Percentiles rank a stretch among this genome's conserved stretches.
phyloP scores from a whole-genome alignment of 1,284 basidiomycete genomes.

The Sanghuangporus sanghuang region DNA sequence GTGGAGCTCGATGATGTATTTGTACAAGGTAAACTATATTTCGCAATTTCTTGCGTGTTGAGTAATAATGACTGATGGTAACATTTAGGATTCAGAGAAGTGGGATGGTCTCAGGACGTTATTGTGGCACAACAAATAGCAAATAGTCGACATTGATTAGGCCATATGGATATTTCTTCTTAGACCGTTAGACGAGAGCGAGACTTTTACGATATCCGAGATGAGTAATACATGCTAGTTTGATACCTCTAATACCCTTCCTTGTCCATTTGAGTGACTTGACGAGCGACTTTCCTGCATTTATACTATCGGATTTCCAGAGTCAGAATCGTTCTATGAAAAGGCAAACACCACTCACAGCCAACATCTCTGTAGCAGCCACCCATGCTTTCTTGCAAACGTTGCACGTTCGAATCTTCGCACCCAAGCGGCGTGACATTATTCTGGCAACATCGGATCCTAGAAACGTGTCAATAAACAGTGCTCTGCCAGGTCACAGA shows the following conservation, averaged over 20 bases:
- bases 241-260: conserved; percentile 11
- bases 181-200: conserved; percentile 2
- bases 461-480: conserved; percentile 21
- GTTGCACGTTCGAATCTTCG: conserved; percentile 38
- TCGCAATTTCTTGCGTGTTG: not conserved
- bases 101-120: conserved; percentile 70
- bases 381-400: conserved; percentile 50
- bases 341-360: conserved; percentile 32
- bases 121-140: conserved; percentile 74
- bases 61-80: not conserved
- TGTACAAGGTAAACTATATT: conserved; percentile 42
- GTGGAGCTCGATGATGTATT: conserved; percentile 79
- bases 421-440: conserved; percentile 40
- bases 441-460: conserved; percentile 59
- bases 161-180: not conserved
- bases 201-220: not conserved
- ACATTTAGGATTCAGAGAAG: conserved; percentile 56
- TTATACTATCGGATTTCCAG: conserved; percentile 47
- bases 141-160: conserved; percentile 34
- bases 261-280: conserved; percentile 28
- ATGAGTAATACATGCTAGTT: not conserved
- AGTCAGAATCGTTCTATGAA: not conserved
- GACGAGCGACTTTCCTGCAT: conserved; percentile 40
- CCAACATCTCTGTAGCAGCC: conserved; percentile 62
- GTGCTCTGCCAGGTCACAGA: not conserved